phyloP scores from a whole-genome alignment of 768 basidiomycete species.

The Lanmaoa rubissima region DNA sequence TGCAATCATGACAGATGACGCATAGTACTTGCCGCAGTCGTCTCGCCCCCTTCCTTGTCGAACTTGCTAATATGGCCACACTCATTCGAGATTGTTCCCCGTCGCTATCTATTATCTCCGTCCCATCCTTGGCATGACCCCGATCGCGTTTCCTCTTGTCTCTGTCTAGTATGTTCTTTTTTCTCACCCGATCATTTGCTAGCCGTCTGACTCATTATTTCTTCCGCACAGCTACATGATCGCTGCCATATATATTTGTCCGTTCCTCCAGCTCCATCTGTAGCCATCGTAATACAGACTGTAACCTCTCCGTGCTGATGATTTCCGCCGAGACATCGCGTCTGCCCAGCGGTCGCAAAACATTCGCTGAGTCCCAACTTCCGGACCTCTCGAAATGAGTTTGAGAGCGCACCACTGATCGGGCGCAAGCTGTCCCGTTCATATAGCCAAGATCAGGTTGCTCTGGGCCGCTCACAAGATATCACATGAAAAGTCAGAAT shows the following conservation, averaged over 20 bases:
- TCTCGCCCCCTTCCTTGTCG: not conserved
- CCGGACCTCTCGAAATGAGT: constrained; percentile 11
- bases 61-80: constrained; percentile 5
- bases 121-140: constrained; percentile 15
- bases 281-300: constrained; percentile 20
- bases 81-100: constrained; percentile 5
- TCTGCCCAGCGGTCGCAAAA: constrained; percentile 1
- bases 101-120: constrained; percentile 19
- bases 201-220: constrained; percentile 15
- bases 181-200: constrained; percentile 20
- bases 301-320: not conserved
- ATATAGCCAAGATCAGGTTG: constrained; percentile 5
- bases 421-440: constrained; percentile 1
- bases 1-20: constrained; percentile 94
- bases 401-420: constrained; percentile 14
- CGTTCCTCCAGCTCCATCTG: not conserved
- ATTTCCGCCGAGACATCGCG: constrained; percentile 23
- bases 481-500: constrained; percentile 20
- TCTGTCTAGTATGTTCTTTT: constrained; percentile 18
- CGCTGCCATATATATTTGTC: constrained; percentile 21
- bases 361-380: constrained; percentile 18
- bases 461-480: not conserved
- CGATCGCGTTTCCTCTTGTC: constrained; percentile 14
- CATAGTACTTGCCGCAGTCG: constrained; percentile 35
- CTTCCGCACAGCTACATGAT: constrained; percentile 20